Conservation (phyloP, 164 flowering plant genomes). For the Liquidambar formosana region DNA sequence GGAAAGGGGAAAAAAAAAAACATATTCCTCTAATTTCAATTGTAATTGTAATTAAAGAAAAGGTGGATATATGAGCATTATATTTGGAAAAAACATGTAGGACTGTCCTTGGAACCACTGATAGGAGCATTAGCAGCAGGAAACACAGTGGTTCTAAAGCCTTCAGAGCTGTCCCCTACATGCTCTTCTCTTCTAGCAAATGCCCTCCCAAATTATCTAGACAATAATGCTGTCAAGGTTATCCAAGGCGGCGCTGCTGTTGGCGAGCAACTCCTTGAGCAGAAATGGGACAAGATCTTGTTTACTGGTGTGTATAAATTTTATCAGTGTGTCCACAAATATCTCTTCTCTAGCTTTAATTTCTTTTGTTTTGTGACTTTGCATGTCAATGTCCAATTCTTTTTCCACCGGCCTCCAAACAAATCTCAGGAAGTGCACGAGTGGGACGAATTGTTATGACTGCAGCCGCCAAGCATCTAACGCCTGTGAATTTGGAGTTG, state of each 20-base stretch:
- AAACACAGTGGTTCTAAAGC: slow-evolving; percentile 41
- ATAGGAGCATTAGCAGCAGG: slow-evolving; percentile 53
- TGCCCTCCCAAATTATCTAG: slow-evolving; percentile 28
- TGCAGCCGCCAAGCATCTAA: slow-evolving; percentile 41
- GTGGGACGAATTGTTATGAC: slow-evolving; percentile 38
- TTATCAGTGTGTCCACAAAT: too few relatives aligned
- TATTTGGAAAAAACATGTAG: too few relatives aligned
- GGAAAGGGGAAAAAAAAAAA: too few relatives aligned
- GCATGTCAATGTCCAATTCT: too few relatives aligned
- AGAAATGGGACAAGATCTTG: slow-evolving; percentile 47
- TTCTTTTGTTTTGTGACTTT: too few relatives aligned
- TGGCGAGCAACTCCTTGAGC: slow-evolving; percentile 28
- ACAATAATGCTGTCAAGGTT: slow-evolving; percentile 35
- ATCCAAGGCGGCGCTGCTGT: slow-evolving; percentile 30
- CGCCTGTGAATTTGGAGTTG: slow-evolving; percentile 41
- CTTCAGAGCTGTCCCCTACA: slow-evolving; percentile 44
- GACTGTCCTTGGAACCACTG: slow-evolving; percentile 41
- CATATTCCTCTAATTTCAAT: too few relatives aligned
- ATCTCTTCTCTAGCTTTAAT: too few relatives aligned
- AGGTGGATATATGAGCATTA: too few relatives aligned
- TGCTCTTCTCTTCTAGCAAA: slow-evolving; percentile 34
- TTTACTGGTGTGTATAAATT: slow-evolving; percentile 45
- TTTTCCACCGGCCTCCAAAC: too few relatives aligned
- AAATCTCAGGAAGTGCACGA: slow-evolving; percentile 25
- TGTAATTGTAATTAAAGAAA: too few relatives aligned